phyloP scores from a whole-genome alignment of 2,329 filamentous ascomycete genomes.

The Aspergillus japonicus region DNA sequence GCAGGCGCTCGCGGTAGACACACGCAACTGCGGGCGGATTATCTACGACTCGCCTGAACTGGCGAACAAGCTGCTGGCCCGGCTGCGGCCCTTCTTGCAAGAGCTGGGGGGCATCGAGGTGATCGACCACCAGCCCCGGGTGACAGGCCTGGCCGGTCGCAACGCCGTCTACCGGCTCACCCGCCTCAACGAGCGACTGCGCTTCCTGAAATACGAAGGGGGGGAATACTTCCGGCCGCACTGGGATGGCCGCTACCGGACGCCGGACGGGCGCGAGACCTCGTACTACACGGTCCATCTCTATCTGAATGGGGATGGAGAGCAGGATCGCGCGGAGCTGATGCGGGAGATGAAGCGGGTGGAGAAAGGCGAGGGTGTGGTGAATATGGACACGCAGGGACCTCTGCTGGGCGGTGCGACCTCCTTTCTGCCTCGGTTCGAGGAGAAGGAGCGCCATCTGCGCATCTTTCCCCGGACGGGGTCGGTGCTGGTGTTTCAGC shows the following conservation, averaged over 20 bases:
- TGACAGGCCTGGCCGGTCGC: conserved; percentile 48
- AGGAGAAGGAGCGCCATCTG: conserved; percentile 30
- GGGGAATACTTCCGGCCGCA: conserved; percentile 75
- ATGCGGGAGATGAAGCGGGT: conserved; percentile 19
- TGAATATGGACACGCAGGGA: conserved; percentile 27
- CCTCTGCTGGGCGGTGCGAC: conserved; percentile 55
- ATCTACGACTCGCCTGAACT: conserved; percentile 68
- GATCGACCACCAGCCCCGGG: conserved; percentile 35
- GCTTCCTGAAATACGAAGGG: conserved; percentile 69
- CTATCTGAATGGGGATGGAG: conserved; percentile 52
- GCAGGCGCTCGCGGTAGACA: conserved; percentile 58
- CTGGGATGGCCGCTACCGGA: conserved; percentile 64
- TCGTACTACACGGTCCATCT: conserved; percentile 58
- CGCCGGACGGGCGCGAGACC: conserved; percentile 51
- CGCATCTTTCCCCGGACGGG: conserved; percentile 53
- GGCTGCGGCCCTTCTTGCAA: conserved; percentile 50
- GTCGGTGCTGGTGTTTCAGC: conserved; percentile 57
- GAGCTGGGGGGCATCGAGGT: conserved; percentile 49
- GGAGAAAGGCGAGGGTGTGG: conserved; percentile 14
- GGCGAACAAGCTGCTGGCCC: conserved; percentile 61
- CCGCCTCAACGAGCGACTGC: conserved; percentile 68
- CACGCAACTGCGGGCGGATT: conserved; percentile 71
- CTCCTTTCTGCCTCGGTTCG: conserved; percentile 46
- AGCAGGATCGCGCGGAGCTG: conserved; percentile 34
- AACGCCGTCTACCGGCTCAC: conserved; percentile 38